These are phyloP conservation scores for Neofusicoccum sp. DNA, from an alignment of 2,329 filamentous ascomycete species.

Conservation along the genomic window DNA sequence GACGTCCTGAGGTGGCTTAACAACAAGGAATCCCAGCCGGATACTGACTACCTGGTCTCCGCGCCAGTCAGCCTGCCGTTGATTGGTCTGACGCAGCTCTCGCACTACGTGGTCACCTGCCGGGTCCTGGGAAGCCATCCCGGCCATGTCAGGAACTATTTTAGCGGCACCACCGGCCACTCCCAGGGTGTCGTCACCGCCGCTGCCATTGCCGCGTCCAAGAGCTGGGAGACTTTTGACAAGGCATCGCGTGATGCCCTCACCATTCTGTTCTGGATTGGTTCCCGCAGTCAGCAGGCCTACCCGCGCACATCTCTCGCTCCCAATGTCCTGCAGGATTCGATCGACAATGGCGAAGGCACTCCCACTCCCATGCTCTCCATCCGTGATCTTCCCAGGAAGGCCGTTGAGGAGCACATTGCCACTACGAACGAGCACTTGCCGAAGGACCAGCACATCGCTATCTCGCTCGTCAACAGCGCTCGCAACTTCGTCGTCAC, in stretches of 20 bases:
- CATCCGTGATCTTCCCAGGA: slow-evolving; percentile 84
- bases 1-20: slow-evolving; percentile 94
- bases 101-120: slow-evolving; percentile 93
- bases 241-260: slow-evolving; percentile 76
- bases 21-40: slow-evolving; percentile 83
- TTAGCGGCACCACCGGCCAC: slow-evolving; percentile 89
- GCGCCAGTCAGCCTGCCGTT: slow-evolving; percentile 93
- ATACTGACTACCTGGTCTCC: slow-evolving; percentile 90
- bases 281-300: slow-evolving; percentile 92
- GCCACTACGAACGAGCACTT: slow-evolving; percentile 96
- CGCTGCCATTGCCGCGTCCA: slow-evolving; percentile 83
- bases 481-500: slow-evolving; percentile 96
- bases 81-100: slow-evolving; percentile 93
- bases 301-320: slow-evolving; percentile 94
- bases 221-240: slow-evolving; percentile 89
- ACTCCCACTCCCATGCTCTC: slow-evolving; percentile 95
- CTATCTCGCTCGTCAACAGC: slow-evolving; percentile 94
- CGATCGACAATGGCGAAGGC: slow-evolving; percentile 91
- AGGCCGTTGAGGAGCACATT: slow-evolving; percentile 92
- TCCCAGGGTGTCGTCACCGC: slow-evolving; percentile 96
- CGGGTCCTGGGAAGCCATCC: slow-evolving; percentile 87
- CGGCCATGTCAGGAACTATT: slow-evolving; percentile 78
- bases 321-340: slow-evolving; percentile 87
- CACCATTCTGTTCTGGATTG: slow-evolving; percentile 97
- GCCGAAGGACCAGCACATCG: slow-evolving; percentile 86